Conservation (phyloP, 306 rosid genomes). For the Sicyos edulis region DNA sequence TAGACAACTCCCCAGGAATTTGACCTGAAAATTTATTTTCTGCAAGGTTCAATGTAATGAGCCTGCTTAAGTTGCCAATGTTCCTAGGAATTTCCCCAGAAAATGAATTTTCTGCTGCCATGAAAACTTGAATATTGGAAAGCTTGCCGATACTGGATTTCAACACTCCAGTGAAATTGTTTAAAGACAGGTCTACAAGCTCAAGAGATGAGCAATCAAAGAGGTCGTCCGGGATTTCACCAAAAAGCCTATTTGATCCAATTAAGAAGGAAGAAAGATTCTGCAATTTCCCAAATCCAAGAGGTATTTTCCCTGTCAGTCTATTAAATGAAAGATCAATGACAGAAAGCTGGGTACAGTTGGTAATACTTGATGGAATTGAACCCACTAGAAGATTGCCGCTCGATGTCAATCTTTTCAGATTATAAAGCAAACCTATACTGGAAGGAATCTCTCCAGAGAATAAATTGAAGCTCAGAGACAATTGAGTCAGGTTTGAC, state of each 20-base stretch:
- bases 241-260: conserved; percentile 43
- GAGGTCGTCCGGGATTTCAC: conserved; percentile 75
- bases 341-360: conserved; percentile 47
- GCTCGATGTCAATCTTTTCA: conserved; percentile 46
- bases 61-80: conserved; percentile 59
- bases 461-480: conserved; percentile 55
- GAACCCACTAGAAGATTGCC: conserved; percentile 38
- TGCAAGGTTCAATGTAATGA: conserved; percentile 37
- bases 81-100: conserved; percentile 60
- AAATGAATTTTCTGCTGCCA: conserved; percentile 40
- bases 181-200: conserved; percentile 39
- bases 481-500: conserved; percentile 53
- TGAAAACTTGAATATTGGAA: conserved; percentile 36
- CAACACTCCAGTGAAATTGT: conserved; percentile 49
- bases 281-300: conserved; percentile 48
- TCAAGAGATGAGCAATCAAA: conserved; percentile 60
- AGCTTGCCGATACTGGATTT: conserved; percentile 57
- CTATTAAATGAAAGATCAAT: conserved; percentile 41
- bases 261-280: conserved; percentile 56
- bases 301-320: conserved; percentile 58
- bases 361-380: conserved; percentile 62
- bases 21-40: conserved; percentile 59
- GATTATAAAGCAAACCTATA: conserved; percentile 54
- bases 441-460: conserved; percentile 68
- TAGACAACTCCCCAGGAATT: conserved; percentile 54